Percentiles rank a stretch among this genome's conserved stretches.
These are phyloP conservation scores for Epichloe scottii DNA, from an alignment of 2,329 filamentous ascomycete species.

Conservation along the genomic window DNA sequence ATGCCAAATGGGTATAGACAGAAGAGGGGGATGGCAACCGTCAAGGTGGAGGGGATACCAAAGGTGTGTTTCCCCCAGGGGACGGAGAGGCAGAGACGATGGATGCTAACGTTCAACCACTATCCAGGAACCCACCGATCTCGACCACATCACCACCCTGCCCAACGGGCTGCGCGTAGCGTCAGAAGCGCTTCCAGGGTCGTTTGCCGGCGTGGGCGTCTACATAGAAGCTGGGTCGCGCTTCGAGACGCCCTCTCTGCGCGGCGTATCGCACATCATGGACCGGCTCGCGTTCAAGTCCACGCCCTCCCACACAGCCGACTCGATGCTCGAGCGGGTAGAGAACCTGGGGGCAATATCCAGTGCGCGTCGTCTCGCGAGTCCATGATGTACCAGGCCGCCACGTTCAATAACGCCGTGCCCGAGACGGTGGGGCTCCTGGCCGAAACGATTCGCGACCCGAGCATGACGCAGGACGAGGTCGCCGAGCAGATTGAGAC, in stretches of 20 bases:
- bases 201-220: slow-evolving; percentile 88
- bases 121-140: slow-evolving; percentile 61
- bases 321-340: slow-evolving; percentile 77
- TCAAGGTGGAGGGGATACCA: slow-evolving; percentile 23
- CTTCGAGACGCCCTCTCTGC: slow-evolving; percentile 75
- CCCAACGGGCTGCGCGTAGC: slow-evolving; percentile 90
- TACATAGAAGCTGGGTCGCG: slow-evolving; percentile 93
- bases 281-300: slow-evolving; percentile 92
- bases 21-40: slow-evolving; percentile 16
- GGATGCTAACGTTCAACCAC: not conserved
- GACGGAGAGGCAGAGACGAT: not conserved
- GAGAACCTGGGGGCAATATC: slow-evolving; percentile 91
- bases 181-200: slow-evolving; percentile 85
- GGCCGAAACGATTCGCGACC: slow-evolving; percentile 86
- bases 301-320: slow-evolving; percentile 57
- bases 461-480: slow-evolving; percentile 74
- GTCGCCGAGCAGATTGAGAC: slow-evolving; percentile 79
- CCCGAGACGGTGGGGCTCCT: slow-evolving; percentile 70
- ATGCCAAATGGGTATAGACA: slow-evolving; percentile 10
- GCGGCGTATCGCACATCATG: slow-evolving; percentile 91
- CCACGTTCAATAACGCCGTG: slow-evolving; percentile 91
- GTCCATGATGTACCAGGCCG: slow-evolving; percentile 96
- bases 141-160: slow-evolving; percentile 78
- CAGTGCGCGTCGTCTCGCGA: slow-evolving; percentile 93
- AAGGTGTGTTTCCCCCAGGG: slow-evolving; percentile 12